These are phyloP conservation scores for Arabidopsis lyrata DNA, from an alignment of 441 rosid genomes.

Conservation along the genomic window DNA sequence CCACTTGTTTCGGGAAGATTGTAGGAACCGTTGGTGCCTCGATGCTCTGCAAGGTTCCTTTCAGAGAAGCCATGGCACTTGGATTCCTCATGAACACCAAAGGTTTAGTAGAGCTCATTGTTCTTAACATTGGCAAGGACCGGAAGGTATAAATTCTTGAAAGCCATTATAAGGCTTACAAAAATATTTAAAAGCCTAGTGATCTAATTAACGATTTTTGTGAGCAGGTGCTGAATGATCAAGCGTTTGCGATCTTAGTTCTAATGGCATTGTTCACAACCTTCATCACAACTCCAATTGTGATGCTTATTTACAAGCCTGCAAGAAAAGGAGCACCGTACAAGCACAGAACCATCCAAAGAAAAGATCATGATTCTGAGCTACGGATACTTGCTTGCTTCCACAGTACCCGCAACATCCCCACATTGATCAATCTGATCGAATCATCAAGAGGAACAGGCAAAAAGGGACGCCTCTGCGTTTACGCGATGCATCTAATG, in stretches of 20 bases:
- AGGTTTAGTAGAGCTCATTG: constrained; percentile 71
- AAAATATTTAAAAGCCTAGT: background rate
- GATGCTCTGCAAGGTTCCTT: constrained; percentile 50
- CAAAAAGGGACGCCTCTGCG: constrained; percentile 53
- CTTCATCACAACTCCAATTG: constrained; percentile 64
- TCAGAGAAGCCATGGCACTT: constrained; percentile 59
- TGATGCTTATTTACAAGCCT: constrained; percentile 60
- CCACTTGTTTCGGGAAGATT: constrained; percentile 69
- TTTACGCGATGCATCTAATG: constrained; percentile 71
- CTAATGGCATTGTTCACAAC: constrained; percentile 72
- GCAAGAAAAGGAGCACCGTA: constrained; percentile 59
- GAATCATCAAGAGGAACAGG: constrained; percentile 64
- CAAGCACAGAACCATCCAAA: constrained; percentile 53
- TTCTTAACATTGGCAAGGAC: constrained; percentile 72
- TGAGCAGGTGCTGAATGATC: constrained; percentile 64
- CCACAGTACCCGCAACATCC: constrained; percentile 66
- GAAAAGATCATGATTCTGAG: constrained; percentile 56
- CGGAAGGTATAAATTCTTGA: constrained; percentile 52
- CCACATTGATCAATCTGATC: constrained; percentile 61
- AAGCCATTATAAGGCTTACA: background rate
- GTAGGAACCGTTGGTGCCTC: constrained; percentile 56
- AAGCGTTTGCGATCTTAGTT: constrained; percentile 62
- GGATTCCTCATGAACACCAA: constrained; percentile 75
- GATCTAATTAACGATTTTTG: background rate
- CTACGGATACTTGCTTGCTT: constrained; percentile 63